Base-by-base conservation (phyloP, 139 green algal genomes). In the Chlorella sorokiniana region DNA sequence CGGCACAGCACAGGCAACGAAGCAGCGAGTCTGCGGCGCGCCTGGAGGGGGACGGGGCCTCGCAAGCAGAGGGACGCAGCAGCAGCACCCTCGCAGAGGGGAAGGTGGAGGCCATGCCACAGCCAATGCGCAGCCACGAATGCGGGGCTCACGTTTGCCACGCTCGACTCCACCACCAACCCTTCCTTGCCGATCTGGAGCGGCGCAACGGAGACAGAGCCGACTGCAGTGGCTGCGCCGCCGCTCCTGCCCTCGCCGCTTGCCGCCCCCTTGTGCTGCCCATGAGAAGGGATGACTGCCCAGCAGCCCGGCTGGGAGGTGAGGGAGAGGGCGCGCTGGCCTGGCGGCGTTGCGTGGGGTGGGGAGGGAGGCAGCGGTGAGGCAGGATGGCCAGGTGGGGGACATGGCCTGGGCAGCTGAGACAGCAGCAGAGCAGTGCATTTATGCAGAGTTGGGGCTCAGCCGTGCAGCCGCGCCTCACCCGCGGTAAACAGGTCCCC, bases 101-200 rank as follows among this genome's bases (percentile, higher is more conserved):
- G 38, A 16, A n/a, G 23, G 6, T n/a, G n/a, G 23, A 31, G 56
- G 18, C 56, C 29, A 29, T 65, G 56, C 16, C 16, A 29, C 6
- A 65, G 22, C 16, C 18, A 29, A 29, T n/a, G 56, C n/a, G 56
- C 56, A 65, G n/a, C n/a, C 56, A 65, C 56, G 31, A 22, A 27
- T 25, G 5, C 20, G 35, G 33, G 2, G 37, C 73, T 62, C 38
- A 84, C 65, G 31, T 85, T 62, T 25, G 59, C 51, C 61, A 89
- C 73, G 63, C 75, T 86, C 45, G 84, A 84, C 81, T 96, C 90
- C 76, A 94, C 79, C 27, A 93, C 86, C 35, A 94, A 33, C 0
- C 83, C 76, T 25, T 88, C 70, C 59, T 76, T 56, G 18, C 51
- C 79, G 20, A 76, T 35, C 37, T 64, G 59, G 23, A 85, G 70